Evolutionary conservation across 2,329 filamentous ascomycete genomes (phyloP).

Genomic region (Dactylellina sp.): DNA sequence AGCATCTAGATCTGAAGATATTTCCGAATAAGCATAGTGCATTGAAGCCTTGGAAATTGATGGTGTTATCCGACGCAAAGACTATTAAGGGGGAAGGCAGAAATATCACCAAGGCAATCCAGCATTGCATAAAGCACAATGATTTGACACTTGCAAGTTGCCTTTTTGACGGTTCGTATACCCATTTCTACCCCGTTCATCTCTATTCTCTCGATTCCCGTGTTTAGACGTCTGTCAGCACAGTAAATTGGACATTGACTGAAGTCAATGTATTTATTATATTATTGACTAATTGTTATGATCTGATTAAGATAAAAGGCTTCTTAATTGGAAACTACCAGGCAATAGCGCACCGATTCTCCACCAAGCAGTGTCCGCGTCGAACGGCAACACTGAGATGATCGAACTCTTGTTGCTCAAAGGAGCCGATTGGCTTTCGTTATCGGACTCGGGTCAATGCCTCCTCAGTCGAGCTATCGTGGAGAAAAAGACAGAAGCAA

Average conservation of each 20-base stretch:
- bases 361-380: neutral
- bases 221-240: too few relatives aligned
- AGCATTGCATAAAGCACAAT: neutral
- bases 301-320: neutral
- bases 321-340: neutral
- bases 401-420: neutral
- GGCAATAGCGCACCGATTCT: neutral
- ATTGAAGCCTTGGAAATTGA: neutral
- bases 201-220: too few relatives aligned
- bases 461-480: neutral
- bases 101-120: neutral
- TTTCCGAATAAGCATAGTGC: neutral
- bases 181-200: neutral
- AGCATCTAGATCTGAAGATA: too few relatives aligned
- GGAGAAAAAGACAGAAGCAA: too few relatives aligned
- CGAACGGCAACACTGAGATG: neutral
- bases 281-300: neutral
- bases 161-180: slow-evolving; percentile 3
- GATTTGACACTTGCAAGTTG: neutral
- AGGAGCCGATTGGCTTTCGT: neutral
- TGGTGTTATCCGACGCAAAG: neutral
- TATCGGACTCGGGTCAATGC: neutral
- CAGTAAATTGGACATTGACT: too few relatives aligned
- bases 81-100: neutral
- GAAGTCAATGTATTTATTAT: neutral